A percentile compares a stretch with the other conserved stretches of the same genome.
phyloP scores from a whole-genome alignment of 2,329 filamentous ascomycete genomes.

The Trichoderma guizhouense region DNA sequence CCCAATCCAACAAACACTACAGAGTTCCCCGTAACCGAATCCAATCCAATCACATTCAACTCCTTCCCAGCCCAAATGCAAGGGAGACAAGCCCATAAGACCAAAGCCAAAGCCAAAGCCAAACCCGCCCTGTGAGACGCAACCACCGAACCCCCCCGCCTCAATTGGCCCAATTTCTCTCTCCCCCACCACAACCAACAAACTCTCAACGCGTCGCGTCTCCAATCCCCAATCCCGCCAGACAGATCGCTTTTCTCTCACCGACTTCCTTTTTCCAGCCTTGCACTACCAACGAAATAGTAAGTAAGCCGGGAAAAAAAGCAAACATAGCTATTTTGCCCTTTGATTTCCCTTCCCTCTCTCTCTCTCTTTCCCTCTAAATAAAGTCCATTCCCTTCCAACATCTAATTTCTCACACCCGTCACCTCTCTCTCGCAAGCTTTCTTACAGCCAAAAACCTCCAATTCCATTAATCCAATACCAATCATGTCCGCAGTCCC shows the following conservation, averaged over 20 bases:
- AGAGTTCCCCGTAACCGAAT: not conserved
- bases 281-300: not conserved
- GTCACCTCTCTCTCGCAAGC: not conserved
- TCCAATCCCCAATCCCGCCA: constrained; percentile 8
- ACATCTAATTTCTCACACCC: not conserved
- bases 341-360: not conserved
- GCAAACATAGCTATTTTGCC: not conserved
- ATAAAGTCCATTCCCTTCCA: not conserved
- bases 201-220: constrained; percentile 26
- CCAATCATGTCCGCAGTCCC: constrained; percentile 25
- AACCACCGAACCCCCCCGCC: constrained; percentile 22
- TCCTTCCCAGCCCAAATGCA: not conserved
- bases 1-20: too few species aligned
- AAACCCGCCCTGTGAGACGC: constrained; percentile 15
- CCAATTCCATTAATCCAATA: not conserved
- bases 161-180: constrained; percentile 30
- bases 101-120: not conserved
- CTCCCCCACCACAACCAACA: constrained; percentile 19
- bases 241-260: constrained; percentile 1
- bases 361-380: not conserved
- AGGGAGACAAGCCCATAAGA: not conserved
- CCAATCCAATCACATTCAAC: not conserved
- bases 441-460: not conserved
- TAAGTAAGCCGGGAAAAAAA: not conserved
- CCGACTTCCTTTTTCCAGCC: not conserved